Evolutionary conservation across 1,284 basidiomycete genomes (phyloP), one percentile per base, ranked within the genome.

Genomic region (Puccinia triticina): DNA sequence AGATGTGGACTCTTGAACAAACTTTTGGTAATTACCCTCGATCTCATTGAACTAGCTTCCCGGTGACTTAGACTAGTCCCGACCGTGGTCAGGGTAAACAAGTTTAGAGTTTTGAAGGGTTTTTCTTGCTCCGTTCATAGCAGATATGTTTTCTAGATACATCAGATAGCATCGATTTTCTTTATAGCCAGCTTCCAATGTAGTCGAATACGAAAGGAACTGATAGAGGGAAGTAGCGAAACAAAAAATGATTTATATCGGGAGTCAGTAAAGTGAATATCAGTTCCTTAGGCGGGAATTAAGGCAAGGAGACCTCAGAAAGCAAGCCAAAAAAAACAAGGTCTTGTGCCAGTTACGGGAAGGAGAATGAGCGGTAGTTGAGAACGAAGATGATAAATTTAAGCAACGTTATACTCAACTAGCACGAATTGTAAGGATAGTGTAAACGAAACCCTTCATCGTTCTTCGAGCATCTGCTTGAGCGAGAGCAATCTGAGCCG

Each of bases 361-460:
- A n/a, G n/a, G n/a, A n/a, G n/a, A n/a, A n/a, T n/a, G n/a, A n/a
- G n/a, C n/a, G 5, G 11, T 8, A 55, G 23, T 40, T 18, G n/a
- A 2, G 55, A 75, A 34, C 8, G 21, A 40, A 75, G 18, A 23
- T 40, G n/a, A n/a, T 37, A 5, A 34, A 43, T 14, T 71, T 14
- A n/a, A 34, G 40, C 8, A 23, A n/a, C n/a, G 26, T 26, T 2
- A 48, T 46, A 76, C 74, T 76, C 61, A 69, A 79, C 77, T 69
- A 26, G 77, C 77, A 71, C 77, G 43, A 57, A 79, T 67, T 11
- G 77, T 79, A 32, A 79, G 64, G 77, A 79, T 57, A 3, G 77
- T 79, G 66, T 71, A 79, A 23, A 69, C 77, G 50, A 79, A 79
- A 14, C 77, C 77, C 50, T 79, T 69, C 77, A 79, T 79, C 29